These are phyloP conservation scores for Penicillium sp. DNA, from an alignment of 2,329 filamentous ascomycete species.

Conservation along the genomic window DNA sequence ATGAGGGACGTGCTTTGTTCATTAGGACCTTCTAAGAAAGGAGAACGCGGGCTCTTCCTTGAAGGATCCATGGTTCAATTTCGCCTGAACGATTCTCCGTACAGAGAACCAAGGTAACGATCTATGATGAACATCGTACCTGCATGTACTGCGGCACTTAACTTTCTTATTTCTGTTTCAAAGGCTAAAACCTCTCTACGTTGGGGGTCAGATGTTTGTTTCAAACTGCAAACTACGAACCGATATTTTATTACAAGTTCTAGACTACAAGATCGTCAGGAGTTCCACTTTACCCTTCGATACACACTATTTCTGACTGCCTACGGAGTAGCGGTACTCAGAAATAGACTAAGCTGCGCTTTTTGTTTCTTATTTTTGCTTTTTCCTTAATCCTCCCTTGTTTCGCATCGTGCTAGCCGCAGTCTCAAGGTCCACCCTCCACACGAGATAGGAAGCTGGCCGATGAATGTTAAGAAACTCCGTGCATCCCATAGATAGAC, in stretches of 20 bases:
- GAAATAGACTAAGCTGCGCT: neutral
- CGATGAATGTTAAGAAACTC: neutral
- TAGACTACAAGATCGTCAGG: slow-evolving; percentile 10
- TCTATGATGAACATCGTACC: neutral
- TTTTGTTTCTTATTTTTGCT: neutral
- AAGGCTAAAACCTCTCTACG: neutral
- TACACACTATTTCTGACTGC: neutral
- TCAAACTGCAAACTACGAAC: neutral
- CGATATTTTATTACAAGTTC: neutral
- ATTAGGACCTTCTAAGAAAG: neutral
- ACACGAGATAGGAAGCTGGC: slow-evolving; percentile 8
- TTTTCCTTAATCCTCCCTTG: neutral
- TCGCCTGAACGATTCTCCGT: too few species aligned
- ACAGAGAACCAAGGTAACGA: neutral
- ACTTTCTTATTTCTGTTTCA: neutral
- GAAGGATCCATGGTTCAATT: too few species aligned
- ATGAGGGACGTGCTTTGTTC: neutral
- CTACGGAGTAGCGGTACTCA: neutral
- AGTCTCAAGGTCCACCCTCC: slow-evolving; percentile 1
- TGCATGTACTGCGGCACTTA: slow-evolving; percentile 1
- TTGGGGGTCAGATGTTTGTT: neutral
- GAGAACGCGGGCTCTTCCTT: neutral
- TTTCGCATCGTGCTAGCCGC: slow-evolving; percentile 6
- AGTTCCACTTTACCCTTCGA: slow-evolving; percentile 5
- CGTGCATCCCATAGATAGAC: neutral